phyloP scores from a whole-genome alignment of 768 basidiomycete genomes.

The Udeniomyces megalosporus region DNA sequence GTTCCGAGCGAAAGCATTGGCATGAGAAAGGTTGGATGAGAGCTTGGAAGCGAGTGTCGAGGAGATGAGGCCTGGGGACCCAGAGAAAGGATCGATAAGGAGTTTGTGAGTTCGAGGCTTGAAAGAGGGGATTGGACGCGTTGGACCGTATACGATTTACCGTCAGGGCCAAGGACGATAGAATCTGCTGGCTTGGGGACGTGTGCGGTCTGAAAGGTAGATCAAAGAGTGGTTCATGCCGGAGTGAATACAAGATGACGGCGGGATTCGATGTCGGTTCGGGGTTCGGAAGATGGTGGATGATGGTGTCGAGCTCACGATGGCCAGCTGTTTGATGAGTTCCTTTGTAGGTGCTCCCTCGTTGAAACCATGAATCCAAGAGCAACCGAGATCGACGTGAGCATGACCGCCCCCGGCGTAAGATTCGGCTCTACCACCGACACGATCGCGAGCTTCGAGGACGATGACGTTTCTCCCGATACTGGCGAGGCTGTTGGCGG shows the following conservation, averaged over 20 bases:
- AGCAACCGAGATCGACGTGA: constrained; percentile 14
- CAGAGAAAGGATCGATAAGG: neutral
- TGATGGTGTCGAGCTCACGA: neutral
- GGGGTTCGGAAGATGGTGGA: neutral
- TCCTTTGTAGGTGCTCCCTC: constrained; percentile 10
- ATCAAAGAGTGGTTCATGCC: too few species aligned
- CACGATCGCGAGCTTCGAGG: constrained; percentile 8
- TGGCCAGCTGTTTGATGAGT: constrained; percentile 9
- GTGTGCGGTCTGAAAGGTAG: neutral
- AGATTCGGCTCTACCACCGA: constrained; percentile 5
- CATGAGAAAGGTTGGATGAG: constrained; percentile 2
- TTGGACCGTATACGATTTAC: neutral
- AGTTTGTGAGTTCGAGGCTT: too few species aligned
- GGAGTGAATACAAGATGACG: neutral
- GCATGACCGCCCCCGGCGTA: neutral
- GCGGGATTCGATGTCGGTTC: too few species aligned
- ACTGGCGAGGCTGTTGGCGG: constrained; percentile 15
- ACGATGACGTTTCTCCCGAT: constrained; percentile 16
- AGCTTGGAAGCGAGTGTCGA: neutral
- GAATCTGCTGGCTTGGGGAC: constrained; percentile 10
- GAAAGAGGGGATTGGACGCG: neutral
- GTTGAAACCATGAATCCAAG: constrained; percentile 11
- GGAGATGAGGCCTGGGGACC: neutral
- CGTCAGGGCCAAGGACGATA: constrained; percentile 5
- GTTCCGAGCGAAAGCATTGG: neutral